Conservation (phyloP, 2,329 filamentous ascomycete genomes). For the Claviceps africana region DNA sequence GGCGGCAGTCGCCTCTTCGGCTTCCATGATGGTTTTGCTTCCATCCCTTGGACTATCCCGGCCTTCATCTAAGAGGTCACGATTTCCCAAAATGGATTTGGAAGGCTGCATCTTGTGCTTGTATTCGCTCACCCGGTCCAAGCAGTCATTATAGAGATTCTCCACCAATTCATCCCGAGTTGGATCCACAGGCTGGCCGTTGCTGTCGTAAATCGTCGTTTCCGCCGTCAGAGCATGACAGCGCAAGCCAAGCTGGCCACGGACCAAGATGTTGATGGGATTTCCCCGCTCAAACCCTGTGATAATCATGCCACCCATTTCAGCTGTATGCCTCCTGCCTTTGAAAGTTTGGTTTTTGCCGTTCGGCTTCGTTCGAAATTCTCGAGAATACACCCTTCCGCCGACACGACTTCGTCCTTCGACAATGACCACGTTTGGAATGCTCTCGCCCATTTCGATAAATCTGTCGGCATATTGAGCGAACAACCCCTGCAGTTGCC, state of each 20-base stretch:
- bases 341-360: constrained; percentile 37
- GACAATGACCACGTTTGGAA: constrained; percentile 64
- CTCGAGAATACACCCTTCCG: constrained; percentile 80
- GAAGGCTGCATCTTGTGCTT: constrained; percentile 61
- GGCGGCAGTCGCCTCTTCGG: constrained; percentile 55
- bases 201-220: constrained; percentile 80
- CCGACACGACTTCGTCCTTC: constrained; percentile 82
- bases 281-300: constrained; percentile 95
- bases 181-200: constrained; percentile 64
- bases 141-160: constrained; percentile 84
- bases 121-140: constrained; percentile 82
- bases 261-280: constrained; percentile 77
- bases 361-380: constrained; percentile 44
- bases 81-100: constrained; percentile 68
- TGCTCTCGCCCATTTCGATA: constrained; percentile 47
- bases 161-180: constrained; percentile 72
- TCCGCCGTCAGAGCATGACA: constrained; percentile 71
- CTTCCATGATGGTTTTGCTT: constrained; percentile 52
- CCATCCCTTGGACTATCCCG: constrained; percentile 62
- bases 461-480: constrained; percentile 62
- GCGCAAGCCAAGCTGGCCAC: constrained; percentile 74
- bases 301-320: constrained; percentile 97
- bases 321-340: constrained; percentile 61
- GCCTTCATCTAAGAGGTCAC: constrained; percentile 66
- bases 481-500: constrained; percentile 79